Evolutionary conservation across 2,329 filamentous ascomycete genomes (phyloP), one percentile per base, ranked within the genome.

Genomic region (Phyllachora maydis): DNA sequence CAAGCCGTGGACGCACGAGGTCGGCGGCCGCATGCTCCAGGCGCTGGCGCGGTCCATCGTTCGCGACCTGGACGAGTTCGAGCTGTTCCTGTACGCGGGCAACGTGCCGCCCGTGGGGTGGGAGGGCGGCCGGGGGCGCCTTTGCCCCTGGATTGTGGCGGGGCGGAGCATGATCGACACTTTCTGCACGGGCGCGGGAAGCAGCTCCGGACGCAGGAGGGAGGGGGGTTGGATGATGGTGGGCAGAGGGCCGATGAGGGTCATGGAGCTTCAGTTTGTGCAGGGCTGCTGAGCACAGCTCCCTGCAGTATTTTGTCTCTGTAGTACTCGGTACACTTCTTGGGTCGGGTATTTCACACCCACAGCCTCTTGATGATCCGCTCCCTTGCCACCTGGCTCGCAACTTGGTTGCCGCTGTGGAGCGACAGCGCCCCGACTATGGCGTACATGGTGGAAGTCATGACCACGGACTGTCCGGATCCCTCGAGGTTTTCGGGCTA

Each of bases 391-490:
- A 90, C 50, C 43, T 65, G 61, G 32, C 70, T 73, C 28, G 85
- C 82, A 26, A 76, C 64, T 21, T 72, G 69, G 18, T 74, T 76
- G 22, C 88, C 88, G 35, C 76, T 70, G 46, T 93, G 81, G 39
- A 98, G 54, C n/a, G 81, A 72, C 25, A 98, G 49, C 8, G 88
- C 88, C 12, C 88, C 88, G 21, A 95, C 53, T 26, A 98, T 74
- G 21, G 83, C 79, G 43, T 82, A 79, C 26, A 98, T 39, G 4
- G 79, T 67, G 30, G 81, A 71, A 23, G 74, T 65, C 26, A 91
- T 53, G 13, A 95, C 71, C 4, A 71, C 56, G 14, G 78, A 64
- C 14, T 75, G 47, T 34, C 88, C 88, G 0, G 81, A 92, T 11
- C 54, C 51, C 24, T 61, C 45, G 25, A 91, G 57, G 36, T 82